Percentiles rank a stretch among this genome's conserved stretches.
phyloP scores from a whole-genome alignment of 352 stramenopile species.

The Aphanomyces stellatus region DNA sequence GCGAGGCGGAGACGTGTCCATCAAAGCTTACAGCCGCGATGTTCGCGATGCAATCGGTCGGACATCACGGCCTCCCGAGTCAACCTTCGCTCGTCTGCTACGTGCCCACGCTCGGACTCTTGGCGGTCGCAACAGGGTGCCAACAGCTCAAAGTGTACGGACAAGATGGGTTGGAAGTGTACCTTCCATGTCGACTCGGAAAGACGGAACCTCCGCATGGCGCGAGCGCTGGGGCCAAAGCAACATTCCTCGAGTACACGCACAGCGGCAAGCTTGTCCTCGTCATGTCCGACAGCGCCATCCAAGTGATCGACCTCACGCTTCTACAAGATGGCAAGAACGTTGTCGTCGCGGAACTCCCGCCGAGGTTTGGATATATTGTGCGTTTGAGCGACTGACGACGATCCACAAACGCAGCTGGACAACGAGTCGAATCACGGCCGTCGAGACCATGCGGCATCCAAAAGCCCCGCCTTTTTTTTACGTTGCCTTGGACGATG shows the following conservation, averaged over 20 bases:
- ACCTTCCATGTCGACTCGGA: slow-evolving; percentile 27
- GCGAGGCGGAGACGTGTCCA: neutral
- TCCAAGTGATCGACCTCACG: slow-evolving; percentile 25
- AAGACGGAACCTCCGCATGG: neutral
- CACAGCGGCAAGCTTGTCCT: slow-evolving; percentile 61
- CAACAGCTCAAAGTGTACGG: slow-evolving; percentile 64
- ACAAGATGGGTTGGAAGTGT: slow-evolving; percentile 43
- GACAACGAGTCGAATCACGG: slow-evolving; percentile 57
- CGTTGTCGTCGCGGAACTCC: neutral
- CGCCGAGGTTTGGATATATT: neutral
- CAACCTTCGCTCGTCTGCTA: slow-evolving; percentile 52
- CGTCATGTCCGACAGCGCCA: slow-evolving; percentile 27
- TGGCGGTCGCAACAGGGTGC: slow-evolving; percentile 56
- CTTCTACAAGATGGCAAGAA: slow-evolving; percentile 16
- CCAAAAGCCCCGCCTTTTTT: slow-evolving; percentile 46
- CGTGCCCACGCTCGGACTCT: slow-evolving; percentile 47
- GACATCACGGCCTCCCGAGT: slow-evolving; percentile 60
- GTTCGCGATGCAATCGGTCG: slow-evolving; percentile 40
- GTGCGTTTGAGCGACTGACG: neutral
- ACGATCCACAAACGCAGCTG: slow-evolving; percentile 34
- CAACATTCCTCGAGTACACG: slow-evolving; percentile 43
- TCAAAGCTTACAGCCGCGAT: slow-evolving; percentile 27
- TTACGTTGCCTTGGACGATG: slow-evolving; percentile 64
- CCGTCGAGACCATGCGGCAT: slow-evolving; percentile 54
- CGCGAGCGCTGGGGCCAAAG: slow-evolving; percentile 23